Base-by-base conservation (phyloP, 164 flowering plant species). In the Dillenia suffruticosa region DNA sequence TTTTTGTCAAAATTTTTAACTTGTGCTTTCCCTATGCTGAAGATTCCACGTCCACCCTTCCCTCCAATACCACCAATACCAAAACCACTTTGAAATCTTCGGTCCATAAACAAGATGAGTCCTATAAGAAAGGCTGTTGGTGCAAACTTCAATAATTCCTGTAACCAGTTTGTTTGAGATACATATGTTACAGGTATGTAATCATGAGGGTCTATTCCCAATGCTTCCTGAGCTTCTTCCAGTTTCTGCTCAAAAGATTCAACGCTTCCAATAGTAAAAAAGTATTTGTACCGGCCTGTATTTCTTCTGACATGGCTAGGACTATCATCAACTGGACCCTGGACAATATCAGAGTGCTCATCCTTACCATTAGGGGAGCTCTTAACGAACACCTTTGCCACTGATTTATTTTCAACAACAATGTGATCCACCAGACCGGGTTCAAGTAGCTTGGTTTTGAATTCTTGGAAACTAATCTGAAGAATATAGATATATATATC, bases 171-270 rank as follows among this genome's bases (percentile, higher is more conserved):
- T 84, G 81, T 69, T 71, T 89, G 87, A 68, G 85, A 75, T 7
- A 67, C 77, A 66, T 91, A 94, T 40, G 86, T 87, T 11, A 94
- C 95, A 59, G 98, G 98, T 71, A 94, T 80, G 77, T 67, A 82
- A 72, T 89, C 81, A 77, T 91, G 98, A 53, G 93, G 74, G 54
- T 94, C 95, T 19, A 84, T 77, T 5, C 92, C 91, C 48, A 94
- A 66, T 55, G 87, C 82, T 71, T 83, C 87, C 60, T 94, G 98
- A 54, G 97, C 96, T 79, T 89, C 97, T 75, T 94, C 96, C 76
- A 94, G 63, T 68, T 91, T 94, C 78, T 91, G 93, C 76, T 94
- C 98, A 74, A 94, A 94, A 11, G 90, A 80, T 48, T 94, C 98
- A 46, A 89, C 85, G 75, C 93, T 94, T 50, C 97, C 97, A 74